Conservation (phyloP, 2,329 filamentous ascomycete genomes). For the Fusarium nisikadoi region DNA sequence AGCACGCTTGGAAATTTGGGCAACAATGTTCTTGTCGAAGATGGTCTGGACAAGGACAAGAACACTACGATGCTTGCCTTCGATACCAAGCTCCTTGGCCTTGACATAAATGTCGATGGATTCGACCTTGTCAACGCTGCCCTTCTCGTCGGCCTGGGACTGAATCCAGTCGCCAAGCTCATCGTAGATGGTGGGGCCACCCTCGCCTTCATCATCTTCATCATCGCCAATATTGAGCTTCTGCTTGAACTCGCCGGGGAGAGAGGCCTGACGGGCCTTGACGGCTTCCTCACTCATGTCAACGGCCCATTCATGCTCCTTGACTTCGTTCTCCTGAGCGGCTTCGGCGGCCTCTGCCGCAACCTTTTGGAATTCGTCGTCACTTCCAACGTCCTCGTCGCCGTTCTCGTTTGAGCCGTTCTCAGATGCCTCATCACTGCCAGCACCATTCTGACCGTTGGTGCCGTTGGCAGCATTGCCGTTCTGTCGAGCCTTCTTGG, state of each 20-base stretch:
- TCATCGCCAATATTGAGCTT: constrained; percentile 86
- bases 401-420: constrained; percentile 62
- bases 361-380: constrained; percentile 91
- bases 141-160: constrained; percentile 75
- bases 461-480: constrained; percentile 60
- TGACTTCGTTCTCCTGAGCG: constrained; percentile 68
- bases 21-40: constrained; percentile 89
- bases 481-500: constrained; percentile 83
- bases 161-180: constrained; percentile 94
- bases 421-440: constrained; percentile 66
- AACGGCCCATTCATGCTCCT: constrained; percentile 94
- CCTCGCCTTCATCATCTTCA: constrained; percentile 84
- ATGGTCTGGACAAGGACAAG: constrained; percentile 92
- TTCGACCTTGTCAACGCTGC: constrained; percentile 80
- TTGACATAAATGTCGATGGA: constrained; percentile 95
- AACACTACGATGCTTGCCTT: constrained; percentile 92
- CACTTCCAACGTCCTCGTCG: constrained; percentile 77
- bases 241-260: constrained; percentile 94
- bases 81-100: constrained; percentile 95
- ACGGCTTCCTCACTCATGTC: constrained; percentile 97
- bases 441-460: constrained; percentile 62
- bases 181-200: constrained; percentile 82
- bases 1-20: constrained; percentile 86
- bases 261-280: constrained; percentile 90
- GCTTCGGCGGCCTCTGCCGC: constrained; percentile 66